Evolutionary conservation across 2,329 filamentous ascomycete species (phyloP), one percentile per base, ranked within the genome.

Genomic region (Sporothrix inflata): DNA sequence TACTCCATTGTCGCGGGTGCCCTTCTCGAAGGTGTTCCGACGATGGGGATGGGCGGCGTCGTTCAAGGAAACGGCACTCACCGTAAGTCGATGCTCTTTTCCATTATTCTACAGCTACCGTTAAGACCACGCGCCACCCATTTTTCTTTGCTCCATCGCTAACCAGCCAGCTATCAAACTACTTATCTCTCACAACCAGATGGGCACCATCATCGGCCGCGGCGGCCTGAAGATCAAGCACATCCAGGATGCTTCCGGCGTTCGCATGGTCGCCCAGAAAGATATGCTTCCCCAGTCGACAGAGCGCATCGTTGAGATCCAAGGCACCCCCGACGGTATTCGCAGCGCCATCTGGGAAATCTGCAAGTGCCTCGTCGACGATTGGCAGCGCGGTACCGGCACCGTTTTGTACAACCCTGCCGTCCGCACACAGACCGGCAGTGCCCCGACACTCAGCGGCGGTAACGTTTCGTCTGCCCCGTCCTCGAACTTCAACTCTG

Each of bases 211-310:
- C 84, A 99, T 99, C 80, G 96, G 96, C 78, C 91, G 94, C 76
- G 93, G 97, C 82, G 96, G 96, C 73, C 87, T 98, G 77, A 99
- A 98, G 87, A 99, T 99, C 87, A 99, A 99, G 88, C 93, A 98
- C 81, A 99, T 99, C 77, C 96, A 99, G 82, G 96, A 99, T 81
- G 91, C 90, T 40, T 98, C 96, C 5, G 94, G 94, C 76, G 96
- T 98, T 73, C 94, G 96, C 80, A 99, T 99, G 96, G 94, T 99
- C 66, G 96, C 96, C 53, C 96, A 99, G 83, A 99, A 99, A 85
- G 96, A 99, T 79, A 99, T 99, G 96, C 90, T 99, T 8, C 96
- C 96, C 47, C 96, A 99, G 82, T 99, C 96, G 6, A 99, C 96
- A 45, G 96, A 99, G 85, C 92, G 96, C 76, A 94, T 99, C 78